Evolutionary conservation across 129 eudicot genomes (phyloP), one percentile per base, ranked within the genome.

Genomic region (Lactuca sativa): DNA sequence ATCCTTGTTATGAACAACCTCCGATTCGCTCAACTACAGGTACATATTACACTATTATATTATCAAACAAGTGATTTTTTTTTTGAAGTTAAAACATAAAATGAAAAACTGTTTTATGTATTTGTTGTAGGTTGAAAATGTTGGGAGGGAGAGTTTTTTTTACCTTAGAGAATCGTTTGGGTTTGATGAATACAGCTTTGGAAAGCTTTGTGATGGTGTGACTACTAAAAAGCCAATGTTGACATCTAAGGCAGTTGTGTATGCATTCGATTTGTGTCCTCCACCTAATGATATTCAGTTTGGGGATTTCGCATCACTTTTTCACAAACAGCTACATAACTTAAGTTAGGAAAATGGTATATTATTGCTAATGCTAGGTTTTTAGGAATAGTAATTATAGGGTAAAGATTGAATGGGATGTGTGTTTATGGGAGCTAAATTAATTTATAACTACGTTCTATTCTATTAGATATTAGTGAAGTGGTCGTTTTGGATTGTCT

Each of bases 11-110:
- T 92, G 96, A 92, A 89, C 83, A 92, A 92, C 64, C 70, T 86
- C 38, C 80, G 95, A 25, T 92, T 92, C 65, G 84, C 98, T n/a
- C 89, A 79, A 64, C 74, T 92, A 60, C 96, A 89, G 98, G 98
- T 89, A 84, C 52, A 25, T 12, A 25, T 25, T 38, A 51, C n/a
- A n/a, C n/a, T 21, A 21, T 21, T 21, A 21, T 30, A 62, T 37
- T 30, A 62, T 7, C 51, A 33, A 14, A 62, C 32, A 4, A 40
- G 9, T 40, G 0, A 9, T 9, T 17, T 63, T 63, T 9, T 17
- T 63, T 63, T 21, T 17, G 3, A 11, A 2, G 1, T 21, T 12
- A 31, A 70, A 59, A 32, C 21, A 21, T 21, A 21, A 21, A 21
- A 21, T 21, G 21, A 21, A 21, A 21, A 21, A 21, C 21, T 21